Evolutionary conservation across 2,329 filamentous ascomycete genomes (phyloP).

Genomic region (Rugonectria rugulosa): DNA sequence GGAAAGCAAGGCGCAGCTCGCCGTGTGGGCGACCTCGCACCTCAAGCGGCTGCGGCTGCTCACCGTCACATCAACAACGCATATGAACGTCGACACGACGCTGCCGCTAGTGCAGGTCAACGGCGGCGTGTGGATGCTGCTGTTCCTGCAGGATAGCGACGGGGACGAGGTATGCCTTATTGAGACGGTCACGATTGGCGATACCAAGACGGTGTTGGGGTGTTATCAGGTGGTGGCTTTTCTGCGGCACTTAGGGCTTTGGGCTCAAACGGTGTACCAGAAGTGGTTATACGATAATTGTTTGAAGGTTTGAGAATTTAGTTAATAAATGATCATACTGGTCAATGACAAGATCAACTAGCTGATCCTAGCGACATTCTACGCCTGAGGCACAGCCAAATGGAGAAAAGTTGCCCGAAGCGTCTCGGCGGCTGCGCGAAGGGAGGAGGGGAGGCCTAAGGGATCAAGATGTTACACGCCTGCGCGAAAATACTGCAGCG

Average conservation of each 20-base stretch:
- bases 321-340: too few species aligned
- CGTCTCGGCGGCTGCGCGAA: too few species aligned
- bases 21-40: slow-evolving; percentile 7
- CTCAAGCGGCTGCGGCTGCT: slow-evolving; percentile 11
- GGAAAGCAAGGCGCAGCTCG: slow-evolving; percentile 5
- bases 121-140: slow-evolving; percentile 11
- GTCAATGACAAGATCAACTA: too few species aligned
- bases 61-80: neutral
- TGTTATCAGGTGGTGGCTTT: slow-evolving; percentile 13
- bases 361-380: too few species aligned
- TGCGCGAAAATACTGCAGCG: too few species aligned
- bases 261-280: slow-evolving; percentile 3
- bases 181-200: slow-evolving; percentile 8
- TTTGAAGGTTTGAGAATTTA: neutral
- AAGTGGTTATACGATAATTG: slow-evolving; percentile 3
- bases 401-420: too few species aligned
- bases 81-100: neutral
- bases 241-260: slow-evolving; percentile 7
- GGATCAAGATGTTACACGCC: too few species aligned
- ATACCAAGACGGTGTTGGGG: slow-evolving; percentile 5
- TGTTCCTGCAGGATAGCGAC: slow-evolving; percentile 8
- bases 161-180: neutral
- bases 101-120: slow-evolving; percentile 7
- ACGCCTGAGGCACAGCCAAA: too few species aligned
- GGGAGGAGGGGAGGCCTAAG: too few species aligned